A percentile compares a stretch with the other conserved stretches of the same genome.
Conservation (phyloP, 179 eudicot species). For the Silene noctiflora region DNA sequence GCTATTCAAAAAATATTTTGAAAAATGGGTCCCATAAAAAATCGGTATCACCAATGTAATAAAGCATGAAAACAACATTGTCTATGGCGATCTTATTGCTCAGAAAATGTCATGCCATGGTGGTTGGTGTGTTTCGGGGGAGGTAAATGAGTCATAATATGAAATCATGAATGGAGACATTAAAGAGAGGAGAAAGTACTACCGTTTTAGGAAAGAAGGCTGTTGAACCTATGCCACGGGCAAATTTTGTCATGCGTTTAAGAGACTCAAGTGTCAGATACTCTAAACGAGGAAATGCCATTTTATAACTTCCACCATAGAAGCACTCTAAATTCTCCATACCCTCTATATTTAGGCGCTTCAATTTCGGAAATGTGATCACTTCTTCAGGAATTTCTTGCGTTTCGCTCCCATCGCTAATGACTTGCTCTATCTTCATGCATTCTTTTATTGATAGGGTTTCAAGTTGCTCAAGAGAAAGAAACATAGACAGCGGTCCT, state of each 20-base stretch:
- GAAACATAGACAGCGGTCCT: not conserved
- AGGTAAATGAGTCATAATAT: not conserved
- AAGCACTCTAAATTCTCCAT: not conserved
- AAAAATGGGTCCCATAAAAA: no score
- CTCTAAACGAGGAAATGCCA: not conserved
- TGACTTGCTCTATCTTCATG: not conserved
- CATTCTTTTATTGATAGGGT: not conserved
- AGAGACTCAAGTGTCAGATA: not conserved
- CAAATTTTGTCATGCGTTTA: not conserved
- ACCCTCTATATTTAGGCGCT: not conserved
- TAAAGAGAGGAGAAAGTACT: not conserved
- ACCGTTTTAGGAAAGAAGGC: not conserved
- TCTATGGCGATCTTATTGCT: no score
- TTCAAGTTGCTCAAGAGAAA: constrained; percentile 9
- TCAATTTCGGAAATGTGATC: not conserved
- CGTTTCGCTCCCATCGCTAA: not conserved
- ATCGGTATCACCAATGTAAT: no score
- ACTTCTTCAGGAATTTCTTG: not conserved
- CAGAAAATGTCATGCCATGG: no score
- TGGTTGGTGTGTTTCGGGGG: no score
- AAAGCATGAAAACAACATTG: no score
- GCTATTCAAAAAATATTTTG: no score
- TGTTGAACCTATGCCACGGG: not conserved
- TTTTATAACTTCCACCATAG: not conserved
- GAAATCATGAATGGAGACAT: not conserved